Evolutionary conservation across 805 yeast genomes (phyloP), one percentile per base, ranked within the genome.

Genomic region (Hanseniaspora guilliermondii): DNA sequence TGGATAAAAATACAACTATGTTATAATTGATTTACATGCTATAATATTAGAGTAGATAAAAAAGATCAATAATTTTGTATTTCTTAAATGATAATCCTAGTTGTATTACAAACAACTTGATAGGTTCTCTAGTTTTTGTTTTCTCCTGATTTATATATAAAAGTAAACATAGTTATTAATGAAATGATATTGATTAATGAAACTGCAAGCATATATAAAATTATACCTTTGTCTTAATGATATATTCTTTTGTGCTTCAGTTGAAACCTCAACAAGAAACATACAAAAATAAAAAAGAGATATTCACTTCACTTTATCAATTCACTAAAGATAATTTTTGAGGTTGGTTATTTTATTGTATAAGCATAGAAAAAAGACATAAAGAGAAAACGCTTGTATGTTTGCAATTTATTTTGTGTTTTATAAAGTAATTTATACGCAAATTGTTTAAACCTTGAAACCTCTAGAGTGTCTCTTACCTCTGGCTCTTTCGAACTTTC

Each of bases 401-500:
- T 8, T 25, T 42, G 19, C 27, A 42, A 25, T n/a, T 22, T 42
- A 42, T 42, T 42, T 27, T 33, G 16, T 41, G 24, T 38, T 38
- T 19, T 27, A 30, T 46, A 40, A 40, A 33, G 8, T 22, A 53
- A 52, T 50, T 58, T 55, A 58, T 42, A 59, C 41, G 19, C 25
- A n/a, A 27, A 53, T 49, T 62, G 60, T 62, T 87, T 91, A 93
- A 79, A 93, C 99, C 86, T 93, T 93, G 98, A 93, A 93, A 81
- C 96, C 99, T 84, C 94, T 88, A 66, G 97, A 89, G 76, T 80
- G 84, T 81, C 99, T 83, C 78, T 85, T 94, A 84, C 99, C 99
- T 87, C 99, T 93, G 71, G 97, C 99, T 79, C 93, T 88, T 84
- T 93, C 98, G 84, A 93, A 93, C 81, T 93, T 93, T 85, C 97